phyloP scores from a whole-genome alignment of 768 basidiomycete species.

The Tephrocybe sp. region DNA sequence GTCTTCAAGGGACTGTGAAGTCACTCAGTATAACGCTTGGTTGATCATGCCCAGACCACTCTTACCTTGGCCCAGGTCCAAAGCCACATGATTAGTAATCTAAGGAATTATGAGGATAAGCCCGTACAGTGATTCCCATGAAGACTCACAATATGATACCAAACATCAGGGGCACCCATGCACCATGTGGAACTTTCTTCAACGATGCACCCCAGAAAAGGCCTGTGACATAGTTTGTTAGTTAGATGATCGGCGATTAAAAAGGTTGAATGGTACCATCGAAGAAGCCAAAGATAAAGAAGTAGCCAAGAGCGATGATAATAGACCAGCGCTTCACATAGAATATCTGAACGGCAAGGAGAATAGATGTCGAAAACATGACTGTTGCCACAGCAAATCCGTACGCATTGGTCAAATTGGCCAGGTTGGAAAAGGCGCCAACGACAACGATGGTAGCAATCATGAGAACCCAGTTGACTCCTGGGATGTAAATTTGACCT shows the following conservation, averaged over 20 bases:
- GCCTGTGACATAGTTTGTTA: conserved; percentile 15
- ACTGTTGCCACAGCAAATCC: conserved; percentile 55
- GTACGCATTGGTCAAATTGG: conserved; percentile 56
- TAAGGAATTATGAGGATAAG: conserved; percentile 13
- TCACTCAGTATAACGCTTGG: not conserved
- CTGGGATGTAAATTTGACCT: conserved; percentile 68
- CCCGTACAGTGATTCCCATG: not conserved
- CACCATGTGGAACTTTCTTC: conserved; percentile 61
- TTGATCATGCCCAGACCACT: not conserved
- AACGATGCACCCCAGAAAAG: conserved; percentile 66
- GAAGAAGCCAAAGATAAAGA: conserved; percentile 58
- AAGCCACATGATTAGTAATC: conserved; percentile 47
- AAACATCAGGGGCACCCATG: conserved; percentile 65
- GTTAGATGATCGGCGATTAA: not conserved
- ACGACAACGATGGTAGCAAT: conserved; percentile 52
- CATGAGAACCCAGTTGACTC: conserved; percentile 58
- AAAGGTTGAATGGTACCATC: conserved; percentile 38
- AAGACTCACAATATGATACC: conserved; percentile 44
- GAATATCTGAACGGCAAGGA: conserved; percentile 55
- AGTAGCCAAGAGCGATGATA: conserved; percentile 41
- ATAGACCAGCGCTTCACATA: conserved; percentile 51
- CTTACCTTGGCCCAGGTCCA: conserved; percentile 65
- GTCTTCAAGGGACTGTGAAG: conserved; percentile 50
- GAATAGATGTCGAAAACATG: conserved; percentile 55
- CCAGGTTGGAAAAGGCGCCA: conserved; percentile 51